Evolutionary conservation across 2,329 filamentous ascomycete genomes (phyloP), one percentile per base, ranked within the genome.

Genomic region (Fusarium sp.): DNA sequence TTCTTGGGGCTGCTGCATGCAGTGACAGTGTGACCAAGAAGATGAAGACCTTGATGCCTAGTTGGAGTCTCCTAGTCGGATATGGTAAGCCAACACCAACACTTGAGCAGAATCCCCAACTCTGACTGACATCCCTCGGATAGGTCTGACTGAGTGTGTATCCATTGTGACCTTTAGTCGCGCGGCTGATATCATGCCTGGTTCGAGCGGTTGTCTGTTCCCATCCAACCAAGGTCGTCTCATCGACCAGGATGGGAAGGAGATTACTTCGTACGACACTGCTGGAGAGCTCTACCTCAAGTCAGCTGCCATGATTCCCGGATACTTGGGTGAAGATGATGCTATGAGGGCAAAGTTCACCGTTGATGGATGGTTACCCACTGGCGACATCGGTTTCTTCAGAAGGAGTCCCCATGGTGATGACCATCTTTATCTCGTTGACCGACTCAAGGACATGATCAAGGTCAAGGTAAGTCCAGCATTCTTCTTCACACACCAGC

Each of bases 81-180:
- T 61, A 61, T 6, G 58, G 58, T 61, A 54, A 34, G 47, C 11
- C 6, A 36, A 20, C 41, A 2, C 13, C 10, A 8, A 5, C 4
- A 2, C 7, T 7, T 3, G 3, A 15, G 6, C 14, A 22, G 2
- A 2, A 5, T 13, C 3, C 3, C 0, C 2, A 8, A 8, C 8
- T 5, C 18, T 47, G 4, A n/a, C n/a, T 48, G 8, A 36, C 13
- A 17, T 4, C 3, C 3, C 7, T 8, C 3, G 5, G 3, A 47
- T 10, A 58, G 55, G 55, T 1, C 3, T 59, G 8, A 59, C 56
- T 3, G 56, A 59, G 20, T 59, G 56, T 15, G 56, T 59, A 0
- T 59, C 56, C 0, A 59, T 59, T 4, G 56, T 59, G 8, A 59
- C 56, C 0, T 59, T 36, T 2, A 59, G 30, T 0, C 56, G 56